These are phyloP conservation scores for Pythium dissotocum DNA, from an alignment of 352 stramenopile species.

Conservation along the genomic window DNA sequence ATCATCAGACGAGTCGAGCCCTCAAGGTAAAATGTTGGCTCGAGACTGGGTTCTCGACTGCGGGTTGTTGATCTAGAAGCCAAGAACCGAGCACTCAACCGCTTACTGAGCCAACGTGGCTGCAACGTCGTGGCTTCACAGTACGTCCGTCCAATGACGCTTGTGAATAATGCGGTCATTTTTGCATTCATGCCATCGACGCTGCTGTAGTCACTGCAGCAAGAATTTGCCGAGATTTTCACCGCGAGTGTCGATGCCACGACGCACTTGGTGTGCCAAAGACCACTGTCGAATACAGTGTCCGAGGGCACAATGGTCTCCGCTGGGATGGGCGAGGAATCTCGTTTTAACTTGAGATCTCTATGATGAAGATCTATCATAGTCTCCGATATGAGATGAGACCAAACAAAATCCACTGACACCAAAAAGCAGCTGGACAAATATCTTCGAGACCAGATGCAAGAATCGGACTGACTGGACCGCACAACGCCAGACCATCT, in stretches of 20 bases:
- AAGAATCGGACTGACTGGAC: no score
- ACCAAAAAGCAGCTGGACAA: constrained; percentile 16
- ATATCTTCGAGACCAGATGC: constrained; percentile 1
- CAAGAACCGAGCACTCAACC: no score
- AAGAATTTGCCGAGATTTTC: neutral
- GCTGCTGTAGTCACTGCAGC: no score
- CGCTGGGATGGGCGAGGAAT: no score
- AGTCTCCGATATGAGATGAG: neutral
- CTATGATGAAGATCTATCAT: neutral
- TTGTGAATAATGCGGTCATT: no score
- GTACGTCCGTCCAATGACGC: no score
- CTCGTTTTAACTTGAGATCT: no score
- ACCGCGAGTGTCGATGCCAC: neutral
- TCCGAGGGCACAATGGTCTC: neutral
- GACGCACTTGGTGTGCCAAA: neutral
- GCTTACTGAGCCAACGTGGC: neutral
- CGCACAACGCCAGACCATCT: neutral
- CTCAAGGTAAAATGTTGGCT: neutral
- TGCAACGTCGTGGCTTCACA: neutral
- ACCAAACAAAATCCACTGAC: constrained; percentile 10
- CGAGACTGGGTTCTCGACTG: neutral
- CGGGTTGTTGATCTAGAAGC: no score
- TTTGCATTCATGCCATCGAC: no score
- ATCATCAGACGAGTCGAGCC: neutral
- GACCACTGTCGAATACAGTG: neutral